Conservation (phyloP, 208 protist species). For the Leishmania tarentolae region DNA sequence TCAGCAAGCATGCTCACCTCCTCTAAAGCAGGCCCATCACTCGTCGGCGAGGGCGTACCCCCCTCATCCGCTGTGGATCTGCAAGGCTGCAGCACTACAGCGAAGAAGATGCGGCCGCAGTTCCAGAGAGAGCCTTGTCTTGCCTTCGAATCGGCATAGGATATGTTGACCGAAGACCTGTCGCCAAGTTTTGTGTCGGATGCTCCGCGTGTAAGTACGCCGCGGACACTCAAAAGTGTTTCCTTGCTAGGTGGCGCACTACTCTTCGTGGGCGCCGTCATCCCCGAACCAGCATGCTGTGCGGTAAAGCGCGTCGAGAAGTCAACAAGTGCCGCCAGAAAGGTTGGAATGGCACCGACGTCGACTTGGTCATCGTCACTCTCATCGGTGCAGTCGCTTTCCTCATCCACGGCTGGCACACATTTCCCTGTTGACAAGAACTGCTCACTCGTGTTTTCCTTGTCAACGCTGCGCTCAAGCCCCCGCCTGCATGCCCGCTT, state of each 20-base stretch:
- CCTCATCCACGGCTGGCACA: background rate
- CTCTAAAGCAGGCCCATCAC: constrained; percentile 16
- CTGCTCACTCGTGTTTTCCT: no score
- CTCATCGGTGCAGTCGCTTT: background rate
- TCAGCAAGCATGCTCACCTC: constrained; percentile 48
- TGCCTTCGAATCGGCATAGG: constrained; percentile 2
- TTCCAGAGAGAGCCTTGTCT: constrained; percentile 33
- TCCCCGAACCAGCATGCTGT: background rate
- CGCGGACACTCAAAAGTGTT: constrained; percentile 26
- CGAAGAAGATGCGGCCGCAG: constrained; percentile 61
- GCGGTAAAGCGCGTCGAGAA: constrained; percentile 40
- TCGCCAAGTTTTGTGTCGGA: background rate
- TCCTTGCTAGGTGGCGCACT: background rate
- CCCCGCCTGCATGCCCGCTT: background rate
- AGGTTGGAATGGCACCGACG: constrained; percentile 26
- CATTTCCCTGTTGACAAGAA: background rate
- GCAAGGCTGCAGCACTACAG: constrained; percentile 28
- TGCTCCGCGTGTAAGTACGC: constrained; percentile 15
- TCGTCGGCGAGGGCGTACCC: background rate
- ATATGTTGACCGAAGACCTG: background rate
- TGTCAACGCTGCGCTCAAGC: background rate
- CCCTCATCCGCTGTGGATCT: background rate
- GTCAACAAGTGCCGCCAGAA: constrained; percentile 56
- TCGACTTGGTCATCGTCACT: constrained; percentile 21
- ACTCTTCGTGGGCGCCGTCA: background rate